Base-by-base conservation (phyloP, 2,329 filamentous ascomycete genomes). In the Venturia effusa region DNA sequence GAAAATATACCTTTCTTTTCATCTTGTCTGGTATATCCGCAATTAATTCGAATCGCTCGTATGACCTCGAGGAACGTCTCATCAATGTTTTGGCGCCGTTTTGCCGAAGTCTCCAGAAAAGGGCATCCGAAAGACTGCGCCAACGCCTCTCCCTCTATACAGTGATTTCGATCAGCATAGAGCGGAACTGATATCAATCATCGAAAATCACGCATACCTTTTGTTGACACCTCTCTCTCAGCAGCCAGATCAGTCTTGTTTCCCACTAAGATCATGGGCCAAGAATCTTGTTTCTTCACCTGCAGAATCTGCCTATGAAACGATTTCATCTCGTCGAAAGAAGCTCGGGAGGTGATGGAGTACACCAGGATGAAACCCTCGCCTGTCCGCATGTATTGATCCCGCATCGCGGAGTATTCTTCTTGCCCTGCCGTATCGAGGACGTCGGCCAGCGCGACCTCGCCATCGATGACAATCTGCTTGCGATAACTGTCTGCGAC, bases 261-360 rank as follows among this genome's bases (percentile, higher is more conserved):
- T 71, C 92, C 94, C 51, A 97, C 94, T 57, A 99, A 90, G 65
- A 97, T 96, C 82, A 97, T 97, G 70, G 94, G 94, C 82, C 97
- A 97, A 77, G 96, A 96, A 79, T 97, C 94, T 85, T 96, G 97
- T 81, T 97, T 94, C 84, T 99, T 97, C 71, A 97, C 94, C 70
- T 94, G 83, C 70, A 97, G 82, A 75, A 99, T 99, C 79, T 97
- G 94, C 82, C 97, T 92, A 78, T 97, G 92, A 79, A 97, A 97
- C 59, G 91, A 96, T 79, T 91, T 89, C 77, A 97, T 97, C 80
- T 97, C 94, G 75, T 97, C 93, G 73, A 97, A 97, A 73, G 90
- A 96, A 79, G 97, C 92, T 73, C 92, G 86, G 73, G 93, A 97
- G 64, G 90, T 97, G 81, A 99, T 97, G 69, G 92, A 96, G 83